Evolutionary conservation across 306 rosid genomes (phyloP), one percentile per base, ranked within the genome.

Genomic region (Casuarina glauca): DNA sequence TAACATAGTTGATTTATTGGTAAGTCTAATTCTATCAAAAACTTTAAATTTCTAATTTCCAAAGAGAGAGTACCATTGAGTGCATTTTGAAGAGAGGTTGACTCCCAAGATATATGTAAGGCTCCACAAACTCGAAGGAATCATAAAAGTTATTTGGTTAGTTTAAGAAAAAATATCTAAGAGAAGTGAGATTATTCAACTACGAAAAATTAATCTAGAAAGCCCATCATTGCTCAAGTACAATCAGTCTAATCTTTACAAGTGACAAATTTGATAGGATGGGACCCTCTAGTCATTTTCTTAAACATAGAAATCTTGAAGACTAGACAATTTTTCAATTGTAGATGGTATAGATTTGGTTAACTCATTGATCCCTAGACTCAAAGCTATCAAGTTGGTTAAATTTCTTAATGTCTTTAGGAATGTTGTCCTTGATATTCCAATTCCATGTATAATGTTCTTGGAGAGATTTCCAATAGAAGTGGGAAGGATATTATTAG

Each of bases 1-100:
- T 26, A 26, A 46, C 79, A 73, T 19, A 82, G 15, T 19, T 54
- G 72, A 73, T 82, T 82, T 43, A 36, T 42, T 15, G 82, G 77
- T 41, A 82, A 38, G 67, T 82, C 66, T 49, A 82, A 48, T 1
- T 9, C 4, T 26, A 1, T 6, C 13, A 82, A 4, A 9, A 74
- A 78, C 35, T 73, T 77, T 67, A 73, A 8, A 0, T 72, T 53
- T 48, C 64, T 50, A 19, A 81, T 75, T 15, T 81, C 69, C 1
- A 26, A 39, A 5, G 80, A 57, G 49, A 84, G 78, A 52, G 42
- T 32, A 46, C 84, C 84, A 69, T 0, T 52, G 4, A 80, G n/a
- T 69, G 68, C 20, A 64, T 75, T 26, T 75, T 48, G 57, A 62
- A 13, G 79, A 60, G 8, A 75, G 35, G 46, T 75, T 13, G 32